phyloP scores from a whole-genome alignment of 495 filamentous ascomycete genomes.

The Penicillium herquei region DNA sequence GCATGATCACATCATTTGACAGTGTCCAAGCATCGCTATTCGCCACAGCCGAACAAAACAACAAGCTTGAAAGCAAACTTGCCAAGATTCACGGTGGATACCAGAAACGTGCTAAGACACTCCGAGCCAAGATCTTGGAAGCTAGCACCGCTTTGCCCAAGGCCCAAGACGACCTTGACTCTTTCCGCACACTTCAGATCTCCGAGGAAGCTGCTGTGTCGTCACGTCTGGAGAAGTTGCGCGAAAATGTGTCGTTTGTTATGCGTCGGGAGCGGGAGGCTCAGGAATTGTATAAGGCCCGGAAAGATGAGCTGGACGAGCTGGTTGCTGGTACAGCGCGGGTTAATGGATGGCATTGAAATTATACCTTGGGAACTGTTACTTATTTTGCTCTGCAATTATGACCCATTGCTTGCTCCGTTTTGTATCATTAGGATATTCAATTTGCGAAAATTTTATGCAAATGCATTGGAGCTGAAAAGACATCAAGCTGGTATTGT shows the following conservation, averaged over 20 bases:
- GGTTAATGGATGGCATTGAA: constrained; percentile 49
- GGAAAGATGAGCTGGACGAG: constrained; percentile 74
- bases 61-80: constrained; percentile 94
- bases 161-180: constrained; percentile 66
- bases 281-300: constrained; percentile 76
- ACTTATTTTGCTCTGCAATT: constrained; percentile 8
- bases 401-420: constrained; percentile 17
- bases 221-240: constrained; percentile 69
- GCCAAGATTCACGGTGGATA: constrained; percentile 84
- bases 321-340: constrained; percentile 43
- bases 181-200: constrained; percentile 72
- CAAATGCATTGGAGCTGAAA: constrained; percentile 11
- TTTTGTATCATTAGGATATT: constrained; percentile 26
- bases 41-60: constrained; percentile 70
- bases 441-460: constrained; percentile 16
- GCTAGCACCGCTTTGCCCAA: constrained; percentile 74
- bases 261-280: constrained; percentile 83
- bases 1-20: constrained; percentile 42
- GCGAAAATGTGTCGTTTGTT: constrained; percentile 80
- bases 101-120: constrained; percentile 75
- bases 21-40: constrained; percentile 68
- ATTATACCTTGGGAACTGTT: background rate
- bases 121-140: constrained; percentile 78
- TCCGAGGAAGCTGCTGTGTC: constrained; percentile 74
- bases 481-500: background rate